Evolutionary conservation across 345 rosid species (phyloP).

Genomic region (Mangifera indica): DNA sequence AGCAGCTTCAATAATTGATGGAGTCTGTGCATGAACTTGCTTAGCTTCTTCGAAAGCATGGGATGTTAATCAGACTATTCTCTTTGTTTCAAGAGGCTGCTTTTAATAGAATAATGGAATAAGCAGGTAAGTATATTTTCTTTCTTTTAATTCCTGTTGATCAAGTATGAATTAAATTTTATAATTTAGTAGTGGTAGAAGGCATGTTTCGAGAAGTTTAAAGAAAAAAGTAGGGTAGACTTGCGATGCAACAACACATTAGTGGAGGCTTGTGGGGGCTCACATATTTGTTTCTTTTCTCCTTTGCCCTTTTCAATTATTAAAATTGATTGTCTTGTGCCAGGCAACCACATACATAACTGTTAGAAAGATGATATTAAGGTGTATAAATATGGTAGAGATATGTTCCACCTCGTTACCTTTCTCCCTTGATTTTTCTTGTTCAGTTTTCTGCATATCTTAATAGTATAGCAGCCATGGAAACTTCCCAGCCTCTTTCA

Average conservation of each 20-base stretch:
- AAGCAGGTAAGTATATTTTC: conserved; percentile 30
- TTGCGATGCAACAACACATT: conserved; percentile 39
- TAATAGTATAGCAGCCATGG: conserved; percentile 42
- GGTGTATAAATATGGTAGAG: conserved; percentile 28
- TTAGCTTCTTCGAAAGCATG: conserved; percentile 1
- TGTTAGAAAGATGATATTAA: conserved; percentile 25
- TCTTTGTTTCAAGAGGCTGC: conserved; percentile 9
- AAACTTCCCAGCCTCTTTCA: conserved; percentile 71
- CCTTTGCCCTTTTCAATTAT: conserved; percentile 46
- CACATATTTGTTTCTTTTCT: conserved; percentile 42
- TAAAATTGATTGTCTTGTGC: conserved; percentile 63
- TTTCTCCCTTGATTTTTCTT: conserved; percentile 2
- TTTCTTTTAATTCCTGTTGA: conserved; percentile 14
- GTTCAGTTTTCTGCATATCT: conserved; percentile 5
- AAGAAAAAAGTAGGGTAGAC: conserved; percentile 24
- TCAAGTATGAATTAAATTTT: too few species aligned
- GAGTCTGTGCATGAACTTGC: conserved; percentile 32
- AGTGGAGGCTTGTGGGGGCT: conserved; percentile 63
- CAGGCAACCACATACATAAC: conserved; percentile 53
- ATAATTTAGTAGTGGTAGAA: too few species aligned
- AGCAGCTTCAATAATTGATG: conserved; percentile 15
- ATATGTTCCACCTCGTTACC: conserved; percentile 26
- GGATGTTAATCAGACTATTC: neutral
- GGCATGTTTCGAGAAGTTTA: conserved; percentile 35
- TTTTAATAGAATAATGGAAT: conserved; percentile 9